Base-by-base conservation (phyloP, 768 basidiomycete species). In the Termitomyces sp. region DNA sequence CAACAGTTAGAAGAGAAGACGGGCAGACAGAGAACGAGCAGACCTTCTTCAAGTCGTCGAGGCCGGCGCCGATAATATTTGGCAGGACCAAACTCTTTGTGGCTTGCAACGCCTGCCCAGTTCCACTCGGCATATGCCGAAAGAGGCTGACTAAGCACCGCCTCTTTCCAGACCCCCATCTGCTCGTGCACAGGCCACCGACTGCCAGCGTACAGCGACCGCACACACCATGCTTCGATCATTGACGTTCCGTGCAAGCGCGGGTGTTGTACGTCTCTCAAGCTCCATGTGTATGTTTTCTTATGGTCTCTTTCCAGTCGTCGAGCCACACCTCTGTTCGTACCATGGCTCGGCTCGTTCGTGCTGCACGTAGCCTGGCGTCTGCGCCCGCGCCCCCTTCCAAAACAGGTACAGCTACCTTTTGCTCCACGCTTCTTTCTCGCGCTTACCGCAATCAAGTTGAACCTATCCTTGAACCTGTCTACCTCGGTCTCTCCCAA, bases 401-500 rank as follows among this genome's bases (percentile, higher is more conserved):
- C 16, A 46, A 49, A 55, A 40, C 31, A 59, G 63, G 63, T 63
- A 34, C 37, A 40, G 25, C 41, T 19, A 8, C 12, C 41, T 44
- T 38, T 29, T 32, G 35, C 0, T 46, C 5, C n/a, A 8, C 10
- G 1, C 3, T 32, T 34, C 21, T 23, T 43, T 21, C 29, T 16
- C 12, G n/a, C 23, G 46, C 48, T 66, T 4, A 65, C 14, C 29
- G 25, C 17, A 14, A 23, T 16, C 40, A 58, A 84, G 83, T 65
- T 14, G 42, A 68, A 25, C 74, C 79, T 29, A 54, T 77, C 19
- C 54, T 66, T 8, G 65, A 73, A 51, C 87, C 87, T 17, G 71
- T 89, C 12, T 84, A 81, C 57, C 73, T 91, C 10, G 73, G 80
- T n/a, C 71, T 92, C 59, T 83, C 86, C 3, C 77, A 80, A 48